Evolutionary conservation across 768 basidiomycete genomes (phyloP).

Genomic region (Boletus rufocinnamomeus): DNA sequence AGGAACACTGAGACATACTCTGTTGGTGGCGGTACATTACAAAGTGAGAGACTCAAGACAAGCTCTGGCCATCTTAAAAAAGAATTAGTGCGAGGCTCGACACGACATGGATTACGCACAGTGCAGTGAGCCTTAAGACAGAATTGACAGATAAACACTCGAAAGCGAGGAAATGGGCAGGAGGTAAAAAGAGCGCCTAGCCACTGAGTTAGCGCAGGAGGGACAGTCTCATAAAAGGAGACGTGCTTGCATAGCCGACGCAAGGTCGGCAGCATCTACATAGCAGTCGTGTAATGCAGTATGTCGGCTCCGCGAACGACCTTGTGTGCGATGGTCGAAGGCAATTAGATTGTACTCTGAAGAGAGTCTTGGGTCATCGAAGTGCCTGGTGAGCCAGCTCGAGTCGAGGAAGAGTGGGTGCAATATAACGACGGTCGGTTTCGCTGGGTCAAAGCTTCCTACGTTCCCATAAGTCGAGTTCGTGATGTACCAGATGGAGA

Average conservation of each 20-base stretch:
- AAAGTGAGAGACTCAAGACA: slow-evolving; percentile 65
- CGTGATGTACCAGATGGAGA: slow-evolving; percentile 71
- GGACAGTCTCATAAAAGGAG: background rate
- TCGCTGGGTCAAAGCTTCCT: slow-evolving; percentile 62
- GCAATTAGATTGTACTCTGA: slow-evolving; percentile 68
- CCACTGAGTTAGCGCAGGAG: background rate
- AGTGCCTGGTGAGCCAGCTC: slow-evolving; percentile 65
- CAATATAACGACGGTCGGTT: slow-evolving; percentile 66
- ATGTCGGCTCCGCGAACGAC: slow-evolving; percentile 55
- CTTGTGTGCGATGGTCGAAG: slow-evolving; percentile 69
- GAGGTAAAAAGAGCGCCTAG: slow-evolving; percentile 63
- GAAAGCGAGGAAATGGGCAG: slow-evolving; percentile 71
- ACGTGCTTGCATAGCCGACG: slow-evolving; percentile 61
- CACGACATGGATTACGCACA: slow-evolving; percentile 48
- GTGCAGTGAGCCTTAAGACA: slow-evolving; percentile 61
- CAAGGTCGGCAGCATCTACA: slow-evolving; percentile 80
- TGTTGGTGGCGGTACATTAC: slow-evolving; percentile 64
- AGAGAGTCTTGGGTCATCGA: slow-evolving; percentile 64
- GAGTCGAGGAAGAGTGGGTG: slow-evolving; percentile 71
- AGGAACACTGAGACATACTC: slow-evolving; percentile 49
- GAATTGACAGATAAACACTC: slow-evolving; percentile 58
- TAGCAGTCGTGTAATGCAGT: slow-evolving; percentile 67
- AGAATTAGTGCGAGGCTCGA: slow-evolving; percentile 8
- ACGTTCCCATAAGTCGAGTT: slow-evolving; percentile 62
- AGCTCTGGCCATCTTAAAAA: slow-evolving; percentile 66